Percentiles rank a stretch among this genome's conserved stretches.
Evolutionary conservation across 768 basidiomycete genomes (phyloP).

Genomic region (Sutorius australiensis): DNA sequence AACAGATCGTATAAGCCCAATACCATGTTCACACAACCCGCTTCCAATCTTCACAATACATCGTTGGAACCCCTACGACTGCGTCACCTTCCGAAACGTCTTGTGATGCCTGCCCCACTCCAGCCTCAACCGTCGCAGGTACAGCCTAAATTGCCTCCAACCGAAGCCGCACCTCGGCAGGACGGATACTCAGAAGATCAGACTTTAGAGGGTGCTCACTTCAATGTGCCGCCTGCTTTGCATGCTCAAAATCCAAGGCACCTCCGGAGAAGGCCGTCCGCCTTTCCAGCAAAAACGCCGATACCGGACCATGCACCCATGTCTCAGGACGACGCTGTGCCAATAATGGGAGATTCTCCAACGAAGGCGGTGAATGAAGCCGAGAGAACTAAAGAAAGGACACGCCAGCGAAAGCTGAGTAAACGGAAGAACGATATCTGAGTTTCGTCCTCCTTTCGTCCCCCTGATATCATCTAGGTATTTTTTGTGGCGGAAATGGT

Average conservation of each 20-base stretch:
- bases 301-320: constrained; percentile 25
- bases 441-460: constrained; percentile 15
- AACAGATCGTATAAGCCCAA: constrained; percentile 6
- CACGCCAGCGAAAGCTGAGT: constrained; percentile 32
- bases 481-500: constrained; percentile 19
- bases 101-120: constrained; percentile 73
- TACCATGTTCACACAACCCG: constrained; percentile 1
- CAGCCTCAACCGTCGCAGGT: constrained; percentile 33
- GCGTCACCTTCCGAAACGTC: constrained; percentile 53
- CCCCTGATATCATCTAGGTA: constrained; percentile 9
- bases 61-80: constrained; percentile 16
- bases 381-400: constrained; percentile 22
- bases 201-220: background rate
- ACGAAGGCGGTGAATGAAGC: constrained; percentile 13
- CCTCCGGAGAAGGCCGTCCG: constrained; percentile 23
- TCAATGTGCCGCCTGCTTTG: constrained; percentile 6
- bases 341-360: constrained; percentile 6
- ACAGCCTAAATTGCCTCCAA: constrained; percentile 12
- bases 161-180: background rate
- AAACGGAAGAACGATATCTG: constrained; percentile 30
- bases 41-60: constrained; percentile 6
- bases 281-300: constrained; percentile 23
- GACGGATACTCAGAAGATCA: constrained; percentile 8
- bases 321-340: constrained; percentile 8
- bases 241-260: constrained; percentile 16